These are phyloP conservation scores for Thermothielavioides terrestris DNA, from an alignment of 495 filamentous ascomycete genomes.

Conservation along the genomic window DNA sequence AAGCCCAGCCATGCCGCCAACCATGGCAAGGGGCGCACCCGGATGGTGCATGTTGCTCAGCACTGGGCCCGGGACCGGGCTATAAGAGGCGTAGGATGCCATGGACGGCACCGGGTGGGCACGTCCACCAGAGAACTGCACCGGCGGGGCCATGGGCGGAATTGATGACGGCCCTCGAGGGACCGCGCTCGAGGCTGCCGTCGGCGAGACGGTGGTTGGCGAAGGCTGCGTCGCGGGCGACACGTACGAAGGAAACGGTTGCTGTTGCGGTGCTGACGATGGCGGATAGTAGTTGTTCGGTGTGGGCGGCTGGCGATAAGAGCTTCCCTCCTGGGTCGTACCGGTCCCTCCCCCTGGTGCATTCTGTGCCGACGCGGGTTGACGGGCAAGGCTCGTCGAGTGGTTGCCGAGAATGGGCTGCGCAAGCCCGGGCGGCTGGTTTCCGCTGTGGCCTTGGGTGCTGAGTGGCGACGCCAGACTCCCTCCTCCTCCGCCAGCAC, in stretches of 20 bases:
- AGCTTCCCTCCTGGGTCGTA: constrained; percentile 23
- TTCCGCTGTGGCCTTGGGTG: constrained; percentile 15
- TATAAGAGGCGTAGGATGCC: constrained; percentile 8
- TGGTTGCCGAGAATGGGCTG: constrained; percentile 8
- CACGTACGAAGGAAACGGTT: constrained; percentile 45
- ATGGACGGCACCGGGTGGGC: constrained; percentile 11
- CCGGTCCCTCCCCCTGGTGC: neutral
- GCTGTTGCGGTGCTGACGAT: constrained; percentile 58
- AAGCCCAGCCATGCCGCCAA: constrained; percentile 51
- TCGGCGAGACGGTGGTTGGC: constrained; percentile 3
- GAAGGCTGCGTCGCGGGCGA: constrained; percentile 33
- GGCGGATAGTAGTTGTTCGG: constrained; percentile 45
- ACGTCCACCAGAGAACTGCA: constrained; percentile 24
- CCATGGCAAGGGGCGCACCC: constrained; percentile 55
- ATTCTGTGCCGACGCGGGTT: constrained; percentile 26
- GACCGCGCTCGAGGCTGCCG: constrained; percentile 6
- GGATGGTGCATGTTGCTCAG: constrained; percentile 73
- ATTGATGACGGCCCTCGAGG: constrained; percentile 36
- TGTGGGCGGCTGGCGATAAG: constrained; percentile 53
- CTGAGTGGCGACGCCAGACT: constrained; percentile 18
- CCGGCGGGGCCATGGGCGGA: constrained; percentile 29
- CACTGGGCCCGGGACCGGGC: constrained; percentile 52
- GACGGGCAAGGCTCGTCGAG: constrained; percentile 1
- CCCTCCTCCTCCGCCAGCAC: constrained; percentile 11
- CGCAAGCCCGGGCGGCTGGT: constrained; percentile 16